Evolutionary conservation across 2,329 filamentous ascomycete genomes (phyloP), one percentile per base, ranked within the genome.

Genomic region (Pseudopyricularia cyperi): DNA sequence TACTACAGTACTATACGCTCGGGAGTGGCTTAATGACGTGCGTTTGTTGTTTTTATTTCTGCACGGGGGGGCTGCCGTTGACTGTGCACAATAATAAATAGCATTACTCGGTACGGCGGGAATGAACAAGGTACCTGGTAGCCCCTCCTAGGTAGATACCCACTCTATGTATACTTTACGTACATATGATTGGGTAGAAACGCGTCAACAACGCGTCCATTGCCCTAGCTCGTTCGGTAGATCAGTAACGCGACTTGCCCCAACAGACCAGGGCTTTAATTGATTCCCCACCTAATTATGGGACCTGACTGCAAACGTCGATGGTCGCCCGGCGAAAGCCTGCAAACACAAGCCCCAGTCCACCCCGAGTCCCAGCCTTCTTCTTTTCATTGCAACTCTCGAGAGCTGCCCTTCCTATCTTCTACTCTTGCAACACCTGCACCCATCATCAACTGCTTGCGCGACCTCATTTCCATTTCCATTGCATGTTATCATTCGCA

Each of bases 311-410:
- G 46, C 39, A 44, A 28, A 28, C 22, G 39, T 44, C 17, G 39
- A 19, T 12, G 11, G 39, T 44, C 39, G 24, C 39, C 19, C 24
- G n/a, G 46, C 46, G 9, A 48, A 33, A 26, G n/a, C 32, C 47
- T 35, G 39, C 11, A 44, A 44, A 44, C 39, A 44, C 12, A 44
- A 22, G 39, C 39, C 48, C 48, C 48, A 50, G 48, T 33, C 48
- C 48, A 50, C 22, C 22, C 58, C 57, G 54, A 56, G 50, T 56
- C 55, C 54, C 52, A 57, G 53, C 37, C 51, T 52, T 50, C 51
- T 51, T 56, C 55, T 55, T 53, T 54, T 51, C 56, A 57, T 59
- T 55, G 48, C 35, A 50, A 49, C 48, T 44, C 39, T 44, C 39
- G 39, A 44, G 24, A 24, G 19, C 39, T 12, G 4, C 9, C 39